Percentiles rank a stretch among this genome's conserved stretches.
These are phyloP conservation scores for Pisolithus orientalis DNA, from an alignment of 768 basidiomycete species.

Conservation along the genomic window DNA sequence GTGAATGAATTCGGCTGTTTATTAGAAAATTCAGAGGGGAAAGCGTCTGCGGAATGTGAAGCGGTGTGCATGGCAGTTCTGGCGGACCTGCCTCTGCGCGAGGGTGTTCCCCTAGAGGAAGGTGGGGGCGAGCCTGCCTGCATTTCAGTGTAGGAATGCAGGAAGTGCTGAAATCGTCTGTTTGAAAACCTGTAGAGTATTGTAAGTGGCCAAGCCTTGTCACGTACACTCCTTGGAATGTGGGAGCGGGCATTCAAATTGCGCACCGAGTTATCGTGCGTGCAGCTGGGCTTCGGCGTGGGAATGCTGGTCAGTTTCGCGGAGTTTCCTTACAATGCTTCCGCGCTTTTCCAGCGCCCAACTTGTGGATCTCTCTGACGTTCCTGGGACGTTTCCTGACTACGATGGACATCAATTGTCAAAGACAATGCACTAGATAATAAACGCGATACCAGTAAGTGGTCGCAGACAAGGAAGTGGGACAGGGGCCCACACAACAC, in stretches of 20 bases:
- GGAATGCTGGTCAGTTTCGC: slow-evolving; percentile 25
- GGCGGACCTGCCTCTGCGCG: slow-evolving; percentile 59
- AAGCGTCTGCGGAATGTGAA: slow-evolving; percentile 36
- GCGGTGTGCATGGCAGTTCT: slow-evolving; percentile 43
- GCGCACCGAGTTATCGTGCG: slow-evolving; percentile 34
- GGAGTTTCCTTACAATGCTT: slow-evolving; percentile 29
- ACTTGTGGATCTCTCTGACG: slow-evolving; percentile 3
- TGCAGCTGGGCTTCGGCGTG: slow-evolving; percentile 28
- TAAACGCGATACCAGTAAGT: no score
- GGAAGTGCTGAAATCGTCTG: slow-evolving; percentile 1
- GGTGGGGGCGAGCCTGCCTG: slow-evolving; percentile 40
- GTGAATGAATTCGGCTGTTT: slow-evolving; percentile 44
- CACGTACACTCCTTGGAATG: slow-evolving; percentile 25
- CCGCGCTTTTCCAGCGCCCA: slow-evolving; percentile 28
- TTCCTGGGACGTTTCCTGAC: slow-evolving; percentile 11
- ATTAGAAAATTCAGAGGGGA: slow-evolving; percentile 47
- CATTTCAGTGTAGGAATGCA: slow-evolving; percentile 23
- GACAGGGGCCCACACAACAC: neutral
- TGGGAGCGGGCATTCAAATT: slow-evolving; percentile 36
- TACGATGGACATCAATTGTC: neutral
- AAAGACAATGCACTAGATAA: no score
- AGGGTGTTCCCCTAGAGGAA: slow-evolving; percentile 51
- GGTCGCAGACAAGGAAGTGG: neutral
- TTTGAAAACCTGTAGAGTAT: slow-evolving; percentile 4
- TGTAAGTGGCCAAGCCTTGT: slow-evolving; percentile 12